phyloP scores from a whole-genome alignment of 1,284 basidiomycete genomes.

The Trametes polyzona region DNA sequence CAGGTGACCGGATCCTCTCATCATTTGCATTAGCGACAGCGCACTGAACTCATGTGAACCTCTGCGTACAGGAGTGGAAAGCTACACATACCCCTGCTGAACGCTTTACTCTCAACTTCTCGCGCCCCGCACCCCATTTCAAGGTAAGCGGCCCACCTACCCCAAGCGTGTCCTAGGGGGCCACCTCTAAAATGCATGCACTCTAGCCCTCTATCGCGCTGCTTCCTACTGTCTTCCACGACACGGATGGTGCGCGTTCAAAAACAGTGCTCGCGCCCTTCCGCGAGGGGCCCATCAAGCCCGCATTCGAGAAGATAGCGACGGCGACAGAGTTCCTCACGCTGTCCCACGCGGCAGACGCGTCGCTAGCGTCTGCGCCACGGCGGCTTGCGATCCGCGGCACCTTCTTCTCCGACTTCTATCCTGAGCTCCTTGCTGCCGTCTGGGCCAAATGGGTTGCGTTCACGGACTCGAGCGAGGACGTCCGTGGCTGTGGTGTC shows the following conservation, averaged over 20 bases:
- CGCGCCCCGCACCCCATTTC: constrained; percentile 28
- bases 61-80: constrained; percentile 21
- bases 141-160: constrained; percentile 17
- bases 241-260: constrained; percentile 33
- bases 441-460: constrained; percentile 28
- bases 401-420: constrained; percentile 26
- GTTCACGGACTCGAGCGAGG: constrained; percentile 30
- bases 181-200: too few species aligned
- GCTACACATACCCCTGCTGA: constrained; percentile 17
- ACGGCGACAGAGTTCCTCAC: constrained; percentile 21
- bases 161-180: too few species aligned
- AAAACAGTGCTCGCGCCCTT: constrained; percentile 32
- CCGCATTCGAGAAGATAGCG: constrained; percentile 21
- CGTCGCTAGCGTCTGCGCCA: constrained; percentile 19
- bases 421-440: constrained; percentile 21
- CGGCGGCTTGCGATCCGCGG: constrained; percentile 29
- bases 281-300: constrained; percentile 18
- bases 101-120: constrained; percentile 27
- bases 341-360: constrained; percentile 30
- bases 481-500: constrained; percentile 23
- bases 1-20: constrained; percentile 4
- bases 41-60: background rate
- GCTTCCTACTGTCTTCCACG: constrained; percentile 31
- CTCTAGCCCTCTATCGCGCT: constrained; percentile 30
- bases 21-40: background rate